These are phyloP conservation scores for Xylaria curta DNA, from an alignment of 495 filamentous ascomycete genomes.

Conservation along the genomic window DNA sequence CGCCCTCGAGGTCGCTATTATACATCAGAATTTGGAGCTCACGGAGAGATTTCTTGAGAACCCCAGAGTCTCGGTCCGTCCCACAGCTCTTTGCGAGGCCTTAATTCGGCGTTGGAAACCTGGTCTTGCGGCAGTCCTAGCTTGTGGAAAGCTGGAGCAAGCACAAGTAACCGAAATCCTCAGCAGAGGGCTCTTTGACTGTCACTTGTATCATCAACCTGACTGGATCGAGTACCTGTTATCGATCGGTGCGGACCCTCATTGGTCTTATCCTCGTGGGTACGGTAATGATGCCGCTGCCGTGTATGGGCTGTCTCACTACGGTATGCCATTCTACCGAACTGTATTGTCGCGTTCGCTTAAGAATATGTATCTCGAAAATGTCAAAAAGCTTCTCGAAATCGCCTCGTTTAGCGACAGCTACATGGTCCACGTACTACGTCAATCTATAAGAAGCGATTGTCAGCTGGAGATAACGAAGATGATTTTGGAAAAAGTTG, in stretches of 20 bases:
- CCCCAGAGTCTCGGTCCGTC: neutral
- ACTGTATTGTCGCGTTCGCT: neutral
- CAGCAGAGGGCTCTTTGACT: neutral
- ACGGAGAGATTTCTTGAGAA: neutral
- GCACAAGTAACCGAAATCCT: neutral
- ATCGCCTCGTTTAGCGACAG: neutral
- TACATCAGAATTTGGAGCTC: neutral
- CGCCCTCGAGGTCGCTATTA: neutral
- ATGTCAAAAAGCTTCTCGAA: neutral
- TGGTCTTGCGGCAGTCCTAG: neutral
- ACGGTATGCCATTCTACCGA: neutral
- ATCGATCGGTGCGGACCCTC: conserved; percentile 1
- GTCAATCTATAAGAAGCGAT: neutral
- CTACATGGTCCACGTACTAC: neutral
- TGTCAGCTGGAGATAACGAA: neutral
- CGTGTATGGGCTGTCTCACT: neutral
- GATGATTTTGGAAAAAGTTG: neutral
- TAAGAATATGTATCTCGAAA: neutral
- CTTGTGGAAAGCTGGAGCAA: neutral
- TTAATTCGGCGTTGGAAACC: neutral
- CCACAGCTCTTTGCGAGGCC: neutral
- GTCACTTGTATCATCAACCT: neutral
- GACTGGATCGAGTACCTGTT: neutral
- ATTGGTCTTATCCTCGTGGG: too few species aligned
- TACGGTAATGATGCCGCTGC: too few species aligned